Evolutionary conservation across 1,284 basidiomycete species (phyloP), one percentile per base, ranked within the genome.

Genomic region (Fomitopsis pinicola): DNA sequence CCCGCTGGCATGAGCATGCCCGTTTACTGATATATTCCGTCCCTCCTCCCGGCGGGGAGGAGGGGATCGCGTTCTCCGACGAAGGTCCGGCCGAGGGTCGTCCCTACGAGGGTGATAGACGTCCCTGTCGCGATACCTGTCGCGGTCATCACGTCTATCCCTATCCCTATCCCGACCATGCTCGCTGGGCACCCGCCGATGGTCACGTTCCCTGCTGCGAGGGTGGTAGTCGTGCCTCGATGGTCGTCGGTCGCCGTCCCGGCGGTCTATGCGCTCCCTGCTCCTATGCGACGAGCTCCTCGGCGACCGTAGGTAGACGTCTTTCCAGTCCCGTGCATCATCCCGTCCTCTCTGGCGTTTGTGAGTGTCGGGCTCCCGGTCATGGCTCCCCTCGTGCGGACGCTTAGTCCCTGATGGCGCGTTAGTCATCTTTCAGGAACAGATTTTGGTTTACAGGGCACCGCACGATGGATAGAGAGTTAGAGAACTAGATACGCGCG

Each of bases 331-430:
- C 65, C 81, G 83, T 0, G 83, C 78, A 58, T 88, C 87, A 59
- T 86, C 85, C 66, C 79, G 74, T 55, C 85, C 85, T 56, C 81
- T 73, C 60, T 73, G 78, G 69, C 86, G 78, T 67, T 89, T 88
- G 67, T 81, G 77, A 56, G 75, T 69, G 59, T 79, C 78, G 60
- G 68, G 19, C 17, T 54, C 52, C 14, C 52, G 70, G 68, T 78
- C 75, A 69, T 80, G 76, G 68, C 73, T 73, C 64, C 82, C 85
- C 71, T 91, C 87, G 83, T 84, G 84, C 66, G 85, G 78, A 75
- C 88, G 87, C 86, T 92, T 91, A 75, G 81, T 79, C 81, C 90
- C 91, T 92, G 91, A 83, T 80, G 85, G 79, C 73, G 86, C 78
- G 82, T 91, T 89, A 91, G 89, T 86, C 87, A 90, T 89, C 67